These are phyloP conservation scores for Isatis lusitanica DNA, from an alignment of 441 rosid genomes.

Conservation along the genomic window DNA sequence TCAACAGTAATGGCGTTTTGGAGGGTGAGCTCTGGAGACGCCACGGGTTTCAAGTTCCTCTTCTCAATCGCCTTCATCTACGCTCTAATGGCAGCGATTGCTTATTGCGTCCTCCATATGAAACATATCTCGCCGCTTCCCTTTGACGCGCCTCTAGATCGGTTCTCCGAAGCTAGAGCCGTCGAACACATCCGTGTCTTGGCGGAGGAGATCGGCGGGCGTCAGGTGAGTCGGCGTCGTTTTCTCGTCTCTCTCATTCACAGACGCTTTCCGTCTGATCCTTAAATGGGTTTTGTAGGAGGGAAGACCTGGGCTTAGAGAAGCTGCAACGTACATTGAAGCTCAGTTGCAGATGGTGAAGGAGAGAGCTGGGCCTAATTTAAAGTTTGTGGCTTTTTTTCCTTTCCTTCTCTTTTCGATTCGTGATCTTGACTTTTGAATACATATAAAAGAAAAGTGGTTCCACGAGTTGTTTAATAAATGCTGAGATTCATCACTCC, in stretches of 20 bases:
- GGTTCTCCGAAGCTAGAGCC: constrained; percentile 94
- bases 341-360: constrained; percentile 65
- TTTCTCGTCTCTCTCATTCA: neutral
- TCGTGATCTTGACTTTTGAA: neutral
- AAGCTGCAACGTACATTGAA: constrained; percentile 89
- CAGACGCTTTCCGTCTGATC: neutral
- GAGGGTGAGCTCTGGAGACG: constrained; percentile 54
- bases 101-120: constrained; percentile 60
- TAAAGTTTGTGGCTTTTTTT: constrained; percentile 46
- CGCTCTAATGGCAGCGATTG: constrained; percentile 64
- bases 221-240: constrained; percentile 63
- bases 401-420: neutral
- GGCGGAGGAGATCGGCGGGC: constrained; percentile 67
- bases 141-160: constrained; percentile 75
- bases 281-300: constrained; percentile 47
- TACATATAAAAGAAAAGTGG: neutral
- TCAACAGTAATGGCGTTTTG: constrained; percentile 43
- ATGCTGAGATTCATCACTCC: constrained; percentile 16
- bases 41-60: constrained; percentile 62
- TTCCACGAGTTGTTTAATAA: neutral
- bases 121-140: constrained; percentile 69
- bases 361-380: constrained; percentile 71
- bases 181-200: constrained; percentile 81
- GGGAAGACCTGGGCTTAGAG: constrained; percentile 81
- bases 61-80: constrained; percentile 54